Evolutionary conservation across 768 basidiomycete genomes (phyloP).

Genomic region (Macrolepiota fuliginosa): DNA sequence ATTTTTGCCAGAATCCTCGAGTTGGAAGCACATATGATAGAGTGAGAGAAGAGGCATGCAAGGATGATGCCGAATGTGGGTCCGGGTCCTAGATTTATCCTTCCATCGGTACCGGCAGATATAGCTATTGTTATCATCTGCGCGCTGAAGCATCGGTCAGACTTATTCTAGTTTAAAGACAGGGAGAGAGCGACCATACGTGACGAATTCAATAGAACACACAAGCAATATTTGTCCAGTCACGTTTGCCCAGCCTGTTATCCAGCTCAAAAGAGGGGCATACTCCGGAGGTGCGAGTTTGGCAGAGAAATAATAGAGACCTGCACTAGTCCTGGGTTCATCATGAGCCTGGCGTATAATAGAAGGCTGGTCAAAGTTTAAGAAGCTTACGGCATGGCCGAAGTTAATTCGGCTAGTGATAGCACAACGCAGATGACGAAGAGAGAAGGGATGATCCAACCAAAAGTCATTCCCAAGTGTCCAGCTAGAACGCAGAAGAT

Average conservation of each 20-base stretch:
- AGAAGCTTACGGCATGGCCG: constrained; percentile 55
- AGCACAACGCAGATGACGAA: constrained; percentile 57
- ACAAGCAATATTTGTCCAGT: constrained; percentile 53
- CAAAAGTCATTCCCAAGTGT: constrained; percentile 62
- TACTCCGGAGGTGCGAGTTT: constrained; percentile 65
- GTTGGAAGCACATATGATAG: constrained; percentile 56
- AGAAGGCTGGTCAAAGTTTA: not conserved
- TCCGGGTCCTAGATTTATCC: constrained; percentile 40
- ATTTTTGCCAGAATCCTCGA: constrained; percentile 54
- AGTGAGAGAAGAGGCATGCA: constrained; percentile 52
- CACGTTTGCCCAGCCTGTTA: constrained; percentile 43
- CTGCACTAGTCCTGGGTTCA: constrained; percentile 65
- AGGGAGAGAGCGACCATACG: constrained; percentile 16
- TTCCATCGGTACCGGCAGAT: constrained; percentile 50
- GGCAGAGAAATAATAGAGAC: constrained; percentile 76
- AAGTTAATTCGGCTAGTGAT: constrained; percentile 55
- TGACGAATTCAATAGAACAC: constrained; percentile 65
- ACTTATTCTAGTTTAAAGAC: not conserved
- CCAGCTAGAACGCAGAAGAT: constrained; percentile 42
- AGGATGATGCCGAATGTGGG: constrained; percentile 58
- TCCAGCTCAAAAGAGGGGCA: constrained; percentile 63
- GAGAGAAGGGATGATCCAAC: constrained; percentile 57
- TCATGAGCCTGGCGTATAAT: not conserved
- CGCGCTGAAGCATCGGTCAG: constrained; percentile 26
- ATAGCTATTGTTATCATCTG: constrained; percentile 67